Conservation (phyloP, 2,329 filamentous ascomycete species). For the Meredithiella fracta region DNA sequence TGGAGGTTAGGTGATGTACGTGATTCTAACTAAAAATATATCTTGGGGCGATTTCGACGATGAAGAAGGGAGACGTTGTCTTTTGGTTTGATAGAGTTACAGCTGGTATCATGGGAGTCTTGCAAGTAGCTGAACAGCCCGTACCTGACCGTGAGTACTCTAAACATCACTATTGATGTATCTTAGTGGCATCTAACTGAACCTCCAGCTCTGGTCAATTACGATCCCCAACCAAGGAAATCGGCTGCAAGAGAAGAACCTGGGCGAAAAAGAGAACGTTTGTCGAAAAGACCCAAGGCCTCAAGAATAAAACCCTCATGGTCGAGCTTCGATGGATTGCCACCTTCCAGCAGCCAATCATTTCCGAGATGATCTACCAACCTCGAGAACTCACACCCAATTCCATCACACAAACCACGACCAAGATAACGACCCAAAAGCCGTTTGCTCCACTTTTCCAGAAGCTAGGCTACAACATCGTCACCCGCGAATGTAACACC, state of each 20-base stretch:
- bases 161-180: background rate
- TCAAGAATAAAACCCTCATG: conserved; percentile 3
- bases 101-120: conserved; percentile 7
- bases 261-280: conserved; percentile 5
- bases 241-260: conserved; percentile 1
- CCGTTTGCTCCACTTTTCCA: background rate
- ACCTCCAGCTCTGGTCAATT: background rate
- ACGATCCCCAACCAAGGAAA: background rate
- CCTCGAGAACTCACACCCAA: background rate
- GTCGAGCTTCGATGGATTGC: conserved; percentile 10
- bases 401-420: background rate
- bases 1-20: background rate
- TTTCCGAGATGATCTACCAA: background rate
- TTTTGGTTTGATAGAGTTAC: conserved; percentile 11
- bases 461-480: background rate
- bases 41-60: conserved; percentile 9
- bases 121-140: conserved; percentile 1
- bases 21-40: background rate
- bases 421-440: background rate
- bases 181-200: background rate
- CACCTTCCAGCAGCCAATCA: conserved; percentile 9
- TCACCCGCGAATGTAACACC: background rate
- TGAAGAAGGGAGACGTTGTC: conserved; percentile 10
- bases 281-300: background rate
- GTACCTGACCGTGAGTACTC: conserved; percentile 2